Evolutionary conservation across 2,329 filamentous ascomycete species (phyloP).

Genomic region (Pyrenochaeta sp.): DNA sequence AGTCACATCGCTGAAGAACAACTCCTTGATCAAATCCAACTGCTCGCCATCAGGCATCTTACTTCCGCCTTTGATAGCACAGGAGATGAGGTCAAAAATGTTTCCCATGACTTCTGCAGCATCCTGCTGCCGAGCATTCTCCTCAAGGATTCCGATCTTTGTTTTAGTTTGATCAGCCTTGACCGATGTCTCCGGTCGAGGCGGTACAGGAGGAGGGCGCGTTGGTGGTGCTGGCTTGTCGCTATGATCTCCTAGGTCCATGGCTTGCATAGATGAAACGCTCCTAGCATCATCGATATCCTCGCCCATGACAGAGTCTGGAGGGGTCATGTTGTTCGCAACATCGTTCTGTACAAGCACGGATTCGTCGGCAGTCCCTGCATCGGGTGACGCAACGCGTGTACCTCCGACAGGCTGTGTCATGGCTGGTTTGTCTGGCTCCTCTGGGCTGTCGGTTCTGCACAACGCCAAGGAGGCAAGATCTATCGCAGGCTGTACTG

Average conservation of each 20-base stretch:
- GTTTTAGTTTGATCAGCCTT: slow-evolving; percentile 24
- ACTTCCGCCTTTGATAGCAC: slow-evolving; percentile 78
- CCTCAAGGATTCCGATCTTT: slow-evolving; percentile 60
- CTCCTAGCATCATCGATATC: slow-evolving; percentile 21
- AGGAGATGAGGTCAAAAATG: slow-evolving; percentile 88
- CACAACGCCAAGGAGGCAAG: slow-evolving; percentile 82
- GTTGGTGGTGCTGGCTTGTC: slow-evolving; percentile 48
- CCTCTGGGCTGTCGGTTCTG: slow-evolving; percentile 55
- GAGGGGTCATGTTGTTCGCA: slow-evolving; percentile 4
- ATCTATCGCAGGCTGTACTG: slow-evolving; percentile 75
- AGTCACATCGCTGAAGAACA: slow-evolving; percentile 55
- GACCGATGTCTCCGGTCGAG: slow-evolving; percentile 51
- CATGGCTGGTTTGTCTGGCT: slow-evolving; percentile 50
- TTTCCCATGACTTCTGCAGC: slow-evolving; percentile 96
- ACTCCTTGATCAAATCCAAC: slow-evolving; percentile 74
- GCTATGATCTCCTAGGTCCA: slow-evolving; percentile 20
- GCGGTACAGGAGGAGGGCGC: slow-evolving; percentile 66
- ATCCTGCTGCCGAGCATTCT: slow-evolving; percentile 80
- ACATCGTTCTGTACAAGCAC: slow-evolving; percentile 46
- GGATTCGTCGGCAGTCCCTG: slow-evolving; percentile 55
- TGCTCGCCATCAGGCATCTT: slow-evolving; percentile 76
- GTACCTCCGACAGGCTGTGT: slow-evolving; percentile 52
- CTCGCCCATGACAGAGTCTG: slow-evolving; percentile 37
- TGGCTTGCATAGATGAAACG: slow-evolving; percentile 30
- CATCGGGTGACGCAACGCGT: slow-evolving; percentile 53